Conservation (phyloP, 805 yeast genomes). For the Saccharomyces mikatae region DNA sequence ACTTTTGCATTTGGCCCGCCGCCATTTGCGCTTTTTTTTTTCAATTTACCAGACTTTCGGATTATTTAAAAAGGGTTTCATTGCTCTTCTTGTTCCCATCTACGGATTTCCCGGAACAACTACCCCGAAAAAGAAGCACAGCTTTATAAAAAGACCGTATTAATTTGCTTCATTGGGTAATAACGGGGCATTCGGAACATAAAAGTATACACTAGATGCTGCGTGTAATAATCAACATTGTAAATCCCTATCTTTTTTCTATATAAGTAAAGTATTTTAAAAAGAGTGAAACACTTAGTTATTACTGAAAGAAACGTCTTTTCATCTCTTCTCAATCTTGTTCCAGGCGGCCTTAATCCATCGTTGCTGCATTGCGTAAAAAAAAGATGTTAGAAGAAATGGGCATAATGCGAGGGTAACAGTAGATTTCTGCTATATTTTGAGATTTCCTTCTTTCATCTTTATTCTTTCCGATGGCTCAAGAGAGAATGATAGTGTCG, state of each 20-base stretch:
- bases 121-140: background rate
- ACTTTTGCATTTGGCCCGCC: background rate
- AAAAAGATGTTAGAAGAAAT: background rate
- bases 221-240: background rate
- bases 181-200: background rate
- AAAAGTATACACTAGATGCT: background rate
- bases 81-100: background rate
- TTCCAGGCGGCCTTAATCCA: background rate
- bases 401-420: background rate
- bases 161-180: background rate
- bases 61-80: background rate
- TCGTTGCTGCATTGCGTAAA: background rate
- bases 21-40: background rate
- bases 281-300: background rate
- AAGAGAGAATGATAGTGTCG: background rate
- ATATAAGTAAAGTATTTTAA: background rate
- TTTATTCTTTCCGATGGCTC: background rate
- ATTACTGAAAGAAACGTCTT: background rate
- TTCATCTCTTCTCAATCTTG: background rate
- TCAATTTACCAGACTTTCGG: background rate
- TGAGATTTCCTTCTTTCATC: background rate
- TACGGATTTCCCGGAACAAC: background rate
- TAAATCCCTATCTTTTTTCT: background rate
- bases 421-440: background rate
- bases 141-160: background rate